Conservation (phyloP, 1,284 basidiomycete genomes). For the Heliocybe sulcata region DNA sequence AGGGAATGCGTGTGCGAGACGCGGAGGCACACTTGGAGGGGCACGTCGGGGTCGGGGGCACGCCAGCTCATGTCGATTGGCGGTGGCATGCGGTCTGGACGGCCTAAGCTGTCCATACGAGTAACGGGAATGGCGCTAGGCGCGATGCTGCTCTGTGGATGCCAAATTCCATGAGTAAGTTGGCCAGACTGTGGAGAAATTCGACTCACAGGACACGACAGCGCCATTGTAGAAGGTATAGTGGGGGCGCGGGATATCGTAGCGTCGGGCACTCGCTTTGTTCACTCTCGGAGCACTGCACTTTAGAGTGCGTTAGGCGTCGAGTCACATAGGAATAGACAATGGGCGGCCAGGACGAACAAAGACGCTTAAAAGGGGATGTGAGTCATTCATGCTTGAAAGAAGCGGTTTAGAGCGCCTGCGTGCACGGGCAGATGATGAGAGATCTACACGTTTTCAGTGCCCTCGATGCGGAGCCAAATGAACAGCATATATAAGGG, state of each 20-base stretch:
- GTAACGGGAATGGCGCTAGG: background rate
- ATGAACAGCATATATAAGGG: no score
- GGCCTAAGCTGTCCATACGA: background rate
- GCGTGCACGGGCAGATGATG: background rate
- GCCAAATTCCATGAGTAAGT: background rate
- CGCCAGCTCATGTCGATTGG: background rate
- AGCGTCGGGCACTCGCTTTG: background rate
- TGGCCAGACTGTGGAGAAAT: background rate
- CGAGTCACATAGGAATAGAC: background rate
- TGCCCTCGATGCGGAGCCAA: no score
- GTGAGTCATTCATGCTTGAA: background rate
- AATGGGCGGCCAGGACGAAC: background rate
- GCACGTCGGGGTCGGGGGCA: background rate
- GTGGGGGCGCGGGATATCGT: background rate
- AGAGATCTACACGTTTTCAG: no score
- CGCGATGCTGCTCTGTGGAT: background rate
- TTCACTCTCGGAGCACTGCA: background rate
- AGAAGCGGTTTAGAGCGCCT: background rate
- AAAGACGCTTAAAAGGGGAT: background rate
- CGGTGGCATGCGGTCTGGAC: background rate
- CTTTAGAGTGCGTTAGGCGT: background rate
- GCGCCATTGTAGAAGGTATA: background rate
- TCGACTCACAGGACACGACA: background rate
- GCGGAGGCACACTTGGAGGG: background rate
- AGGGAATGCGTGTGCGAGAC: background rate